phyloP scores from a whole-genome alignment of 208 protist genomes.

The Angomonas ambiguus region DNA sequence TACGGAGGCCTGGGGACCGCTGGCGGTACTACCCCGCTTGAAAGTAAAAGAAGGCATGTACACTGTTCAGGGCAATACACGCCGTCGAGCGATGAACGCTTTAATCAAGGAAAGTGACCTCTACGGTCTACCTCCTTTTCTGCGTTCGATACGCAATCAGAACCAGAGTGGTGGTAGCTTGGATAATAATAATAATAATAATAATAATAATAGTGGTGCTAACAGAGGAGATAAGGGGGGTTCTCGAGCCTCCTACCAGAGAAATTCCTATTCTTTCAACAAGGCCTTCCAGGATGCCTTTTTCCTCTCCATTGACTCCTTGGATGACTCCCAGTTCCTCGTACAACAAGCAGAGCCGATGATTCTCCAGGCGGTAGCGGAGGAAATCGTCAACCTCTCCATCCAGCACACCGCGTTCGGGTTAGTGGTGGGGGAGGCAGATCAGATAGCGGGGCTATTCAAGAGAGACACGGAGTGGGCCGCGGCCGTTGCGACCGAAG shows the following conservation, averaged over 20 bases:
- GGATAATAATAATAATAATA: no score
- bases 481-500: not conserved
- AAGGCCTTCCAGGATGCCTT: slow-evolving; percentile 18
- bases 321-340: slow-evolving; percentile 45
- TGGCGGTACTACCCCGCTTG: slow-evolving; percentile 34
- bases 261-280: not conserved
- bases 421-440: slow-evolving; percentile 67
- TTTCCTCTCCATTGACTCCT: slow-evolving; percentile 47
- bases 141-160: slow-evolving; percentile 71
- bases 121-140: slow-evolving; percentile 81
- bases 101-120: slow-evolving; percentile 57
- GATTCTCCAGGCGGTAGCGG: slow-evolving; percentile 59
- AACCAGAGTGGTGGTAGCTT: no score
- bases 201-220: no score
- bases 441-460: slow-evolving; percentile 55
- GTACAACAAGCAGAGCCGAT: slow-evolving; percentile 27
- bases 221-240: not conserved
- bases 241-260: not conserved
- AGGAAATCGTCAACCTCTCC: slow-evolving; percentile 64
- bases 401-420: slow-evolving; percentile 49
- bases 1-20: slow-evolving; percentile 44
- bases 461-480: slow-evolving; percentile 16
- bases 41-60: slow-evolving; percentile 55
- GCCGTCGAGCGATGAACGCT: slow-evolving; percentile 24
- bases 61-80: slow-evolving; percentile 37